Evolutionary conservation across 23 red algal species (phyloP).

Genomic region (Cyanidium caldarium): DNA sequence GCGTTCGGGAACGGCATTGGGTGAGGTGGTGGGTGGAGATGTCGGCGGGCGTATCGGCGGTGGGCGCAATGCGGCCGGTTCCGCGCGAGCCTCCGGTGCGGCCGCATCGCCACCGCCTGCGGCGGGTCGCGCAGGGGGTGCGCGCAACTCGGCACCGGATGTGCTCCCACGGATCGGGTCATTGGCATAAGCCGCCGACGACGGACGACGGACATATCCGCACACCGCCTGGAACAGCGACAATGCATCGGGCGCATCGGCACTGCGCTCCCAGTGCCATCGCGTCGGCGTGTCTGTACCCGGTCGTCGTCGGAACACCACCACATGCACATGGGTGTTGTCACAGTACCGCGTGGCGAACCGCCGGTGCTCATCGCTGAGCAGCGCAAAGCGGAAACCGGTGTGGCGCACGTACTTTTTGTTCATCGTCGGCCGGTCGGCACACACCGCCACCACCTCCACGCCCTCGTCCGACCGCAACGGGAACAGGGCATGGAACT

Average conservation of each 20-base stretch:
- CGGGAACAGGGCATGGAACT: background rate
- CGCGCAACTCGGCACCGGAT: background rate
- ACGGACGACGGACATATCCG: background rate
- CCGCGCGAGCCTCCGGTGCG: background rate
- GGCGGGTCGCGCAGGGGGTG: background rate
- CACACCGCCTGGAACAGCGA: background rate
- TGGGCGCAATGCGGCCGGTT: background rate
- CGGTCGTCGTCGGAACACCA: background rate
- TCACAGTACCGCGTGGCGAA: background rate
- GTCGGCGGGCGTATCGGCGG: background rate
- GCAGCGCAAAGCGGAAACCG: background rate
- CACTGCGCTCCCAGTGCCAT: background rate
- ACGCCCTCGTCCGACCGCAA: background rate
- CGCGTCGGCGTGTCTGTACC: background rate
- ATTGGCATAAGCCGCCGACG: background rate
- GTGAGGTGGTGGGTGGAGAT: background rate
- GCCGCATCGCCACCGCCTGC: background rate
- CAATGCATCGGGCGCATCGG: background rate
- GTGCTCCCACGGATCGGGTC: background rate
- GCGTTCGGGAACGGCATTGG: background rate
- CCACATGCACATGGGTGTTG: background rate
- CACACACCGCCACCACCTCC: background rate
- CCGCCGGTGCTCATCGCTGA: constrained; percentile 5
- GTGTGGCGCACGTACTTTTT: background rate
- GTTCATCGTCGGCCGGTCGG: background rate